Evolutionary conservation across 495 filamentous ascomycete species (phyloP), one percentile per base, ranked within the genome.

Genomic region (Rusavskia elegans): DNA sequence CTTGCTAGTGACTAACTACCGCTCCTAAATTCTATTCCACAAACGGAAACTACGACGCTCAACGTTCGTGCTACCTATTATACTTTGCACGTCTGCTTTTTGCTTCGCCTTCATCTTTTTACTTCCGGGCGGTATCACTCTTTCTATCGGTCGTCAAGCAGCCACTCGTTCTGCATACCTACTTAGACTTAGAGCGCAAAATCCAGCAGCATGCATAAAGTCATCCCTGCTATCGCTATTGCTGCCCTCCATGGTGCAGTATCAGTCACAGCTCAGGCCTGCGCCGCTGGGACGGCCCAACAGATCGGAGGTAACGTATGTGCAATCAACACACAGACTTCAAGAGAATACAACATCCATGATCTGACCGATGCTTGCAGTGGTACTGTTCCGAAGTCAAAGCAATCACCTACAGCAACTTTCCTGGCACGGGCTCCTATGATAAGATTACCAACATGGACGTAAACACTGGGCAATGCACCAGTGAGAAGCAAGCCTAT

Each of bases 381-480:
- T 60, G 58, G 58, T 86, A 82, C 69, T 86, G 82, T 62, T 67
- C 74, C 27, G 52, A 67, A 0, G 81, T 84, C 30, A 63, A 73
- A 23, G 68, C 70, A 2, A 76, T 87, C 60, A 73, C 69, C 0
- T 87, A 85, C 59, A 56, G 54, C 13, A 75, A 75, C 27, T 72
- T 86, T 51, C 76, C 76, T 6, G 65, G 62, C 5, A 40, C 67
- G 13, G 81, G 83, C 17, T 59, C 62, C 30, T 88, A 85, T 63
- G 66, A 78, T 2, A 66, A 73, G 48, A 75, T 87, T 37, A 68
- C 66, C 11, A 52, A 56, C 44, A 85, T 86, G 79, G 66, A 81
- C 55, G 49, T 65, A 17, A 53, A 59, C 29, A 67, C 63, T 16
- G 83, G 83, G 6, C 53, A 63, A 1, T 87, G 84, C 62, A 51